Conservation (phyloP, 768 basidiomycete genomes). For the Baorangia bicolor region DNA sequence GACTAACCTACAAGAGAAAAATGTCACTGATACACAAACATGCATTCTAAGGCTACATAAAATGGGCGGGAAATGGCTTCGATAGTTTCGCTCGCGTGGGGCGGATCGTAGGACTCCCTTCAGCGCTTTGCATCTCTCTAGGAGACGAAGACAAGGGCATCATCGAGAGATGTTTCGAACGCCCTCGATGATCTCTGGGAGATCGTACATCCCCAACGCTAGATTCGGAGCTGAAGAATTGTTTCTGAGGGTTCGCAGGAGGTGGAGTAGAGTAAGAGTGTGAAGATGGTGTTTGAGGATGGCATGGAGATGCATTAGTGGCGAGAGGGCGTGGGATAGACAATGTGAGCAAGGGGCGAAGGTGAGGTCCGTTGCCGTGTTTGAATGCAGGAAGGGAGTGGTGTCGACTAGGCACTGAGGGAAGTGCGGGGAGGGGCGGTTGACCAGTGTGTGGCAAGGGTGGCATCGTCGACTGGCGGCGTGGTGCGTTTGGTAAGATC, state of each 20-base stretch:
- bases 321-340: conserved; percentile 1
- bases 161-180: conserved; percentile 20
- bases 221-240: neutral
- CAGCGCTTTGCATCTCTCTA: neutral
- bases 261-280: conserved; percentile 1
- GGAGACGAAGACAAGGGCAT: conserved; percentile 15
- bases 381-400: conserved; percentile 24
- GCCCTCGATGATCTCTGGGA: neutral
- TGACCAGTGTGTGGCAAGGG: neutral
- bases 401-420: conserved; percentile 14
- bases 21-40: neutral
- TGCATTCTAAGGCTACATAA: conserved; percentile 17
- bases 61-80: conserved; percentile 19
- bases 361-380: conserved; percentile 1
- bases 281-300: conserved; percentile 12
- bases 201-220: neutral
- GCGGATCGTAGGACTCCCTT: conserved; percentile 1
- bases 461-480: conserved; percentile 15
- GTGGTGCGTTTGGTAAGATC: neutral
- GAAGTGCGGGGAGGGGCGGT: neutral
- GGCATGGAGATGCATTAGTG: neutral
- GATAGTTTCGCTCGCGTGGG: conserved; percentile 10
- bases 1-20: neutral
- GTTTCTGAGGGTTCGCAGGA: neutral
- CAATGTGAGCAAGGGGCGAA: neutral